Base-by-base conservation (phyloP, 805 yeast species). In the Candida tibetensis region DNA sequence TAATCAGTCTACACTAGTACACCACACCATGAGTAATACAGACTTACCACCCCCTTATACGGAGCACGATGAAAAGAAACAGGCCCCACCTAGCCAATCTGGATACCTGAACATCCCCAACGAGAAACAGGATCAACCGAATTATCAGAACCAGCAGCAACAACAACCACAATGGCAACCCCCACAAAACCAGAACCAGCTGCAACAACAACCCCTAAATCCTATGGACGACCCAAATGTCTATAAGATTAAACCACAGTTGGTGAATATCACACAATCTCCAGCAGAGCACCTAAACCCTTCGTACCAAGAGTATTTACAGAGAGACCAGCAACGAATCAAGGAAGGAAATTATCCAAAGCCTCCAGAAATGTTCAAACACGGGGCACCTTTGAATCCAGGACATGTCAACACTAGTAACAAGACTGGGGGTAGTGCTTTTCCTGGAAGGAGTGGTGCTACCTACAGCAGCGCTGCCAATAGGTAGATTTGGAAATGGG, bases 371-470 rank as follows among this genome's bases (percentile, higher is more conserved):
- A 43, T 43, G 16, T 58, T 52, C 36, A 53, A 56, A 31, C 54
- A 57, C 19, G 66, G 70, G 2, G 69, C 69, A 3, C 71, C 71
- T 6, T 55, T 66, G 44, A 46, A 47, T 14, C 45, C 45, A 15
- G 59, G 71, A 17, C 54, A 52, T 12, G 45, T 45, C 17, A 46
- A 47, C 28, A 40, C 43, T 9, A 45, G 36, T 9, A 34, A 38
- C 9, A 45, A 40, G 28, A 48, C 51, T 12, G 66, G 68, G 1
- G 62, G 68, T 3, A 45, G 55, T 4, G 52, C 52, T 3, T 68
- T 68, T 36, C 72, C 74, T 1, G 74, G 74, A 1, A 46, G 57
- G 15, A 36, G 58, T 17, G 69, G 68, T 3, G 63, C 60, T 5
- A 60, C 64, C 2, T 68, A 68, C 45, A 53, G 59, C 34, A 49